phyloP scores from a whole-genome alignment of 768 basidiomycete genomes.

The Russula ochroleuca region DNA sequence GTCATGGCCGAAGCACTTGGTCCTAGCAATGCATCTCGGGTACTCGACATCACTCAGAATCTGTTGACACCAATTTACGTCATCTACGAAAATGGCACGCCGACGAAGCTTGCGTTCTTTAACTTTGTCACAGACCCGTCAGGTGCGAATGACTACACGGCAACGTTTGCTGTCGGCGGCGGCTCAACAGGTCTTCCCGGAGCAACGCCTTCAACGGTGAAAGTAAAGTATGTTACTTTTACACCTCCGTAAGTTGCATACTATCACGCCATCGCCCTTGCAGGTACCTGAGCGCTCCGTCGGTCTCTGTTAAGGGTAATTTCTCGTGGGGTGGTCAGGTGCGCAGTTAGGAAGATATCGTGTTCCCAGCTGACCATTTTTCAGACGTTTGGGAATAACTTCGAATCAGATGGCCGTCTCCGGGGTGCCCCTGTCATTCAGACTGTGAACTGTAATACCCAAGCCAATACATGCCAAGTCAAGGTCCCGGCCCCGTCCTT shows the following conservation, averaged over 20 bases:
- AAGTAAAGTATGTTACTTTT: slow-evolving; percentile 46
- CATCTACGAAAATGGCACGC: slow-evolving; percentile 65
- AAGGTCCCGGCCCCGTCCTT: slow-evolving; percentile 66
- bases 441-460: slow-evolving; percentile 56
- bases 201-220: slow-evolving; percentile 44
- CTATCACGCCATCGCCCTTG: neutral
- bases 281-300: slow-evolving; percentile 54
- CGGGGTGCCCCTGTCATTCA: slow-evolving; percentile 51
- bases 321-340: slow-evolving; percentile 80
- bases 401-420: slow-evolving; percentile 65
- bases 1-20: slow-evolving; percentile 69
- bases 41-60: slow-evolving; percentile 61
- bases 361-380: slow-evolving; percentile 1
- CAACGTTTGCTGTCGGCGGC: slow-evolving; percentile 47
- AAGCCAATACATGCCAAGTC: slow-evolving; percentile 51
- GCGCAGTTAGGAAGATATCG: slow-evolving; percentile 18
- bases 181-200: slow-evolving; percentile 39
- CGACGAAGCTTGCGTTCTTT: slow-evolving; percentile 61
- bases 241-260: neutral
- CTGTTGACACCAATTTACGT: slow-evolving; percentile 58
- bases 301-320: slow-evolving; percentile 56
- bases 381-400: slow-evolving; percentile 57
- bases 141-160: slow-evolving; percentile 51
- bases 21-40: slow-evolving; percentile 55
- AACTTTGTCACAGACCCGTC: slow-evolving; percentile 64